phyloP scores from a whole-genome alignment of 2,329 filamentous ascomycete species.

The Monosporascus sp. region DNA sequence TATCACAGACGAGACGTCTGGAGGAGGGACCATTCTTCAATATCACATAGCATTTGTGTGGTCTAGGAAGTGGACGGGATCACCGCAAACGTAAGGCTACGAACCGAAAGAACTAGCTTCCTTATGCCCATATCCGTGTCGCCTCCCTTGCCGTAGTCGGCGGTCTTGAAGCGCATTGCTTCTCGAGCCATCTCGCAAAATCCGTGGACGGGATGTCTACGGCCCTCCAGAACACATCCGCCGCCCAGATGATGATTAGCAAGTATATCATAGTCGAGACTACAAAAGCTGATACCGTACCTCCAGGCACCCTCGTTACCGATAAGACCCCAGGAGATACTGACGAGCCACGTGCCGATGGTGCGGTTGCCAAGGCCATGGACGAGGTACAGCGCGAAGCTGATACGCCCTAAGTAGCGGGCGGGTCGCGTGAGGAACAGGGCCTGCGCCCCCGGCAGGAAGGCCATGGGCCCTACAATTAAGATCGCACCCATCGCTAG shows the following conservation, averaged over 20 bases:
- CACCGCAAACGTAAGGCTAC: background rate
- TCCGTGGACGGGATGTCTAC: constrained; percentile 22
- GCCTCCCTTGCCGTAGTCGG: background rate
- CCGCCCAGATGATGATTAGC: constrained; percentile 40
- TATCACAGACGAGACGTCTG: too few relatives aligned
- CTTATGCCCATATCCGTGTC: background rate
- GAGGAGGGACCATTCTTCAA: too few relatives aligned
- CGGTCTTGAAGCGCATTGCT: constrained; percentile 14
- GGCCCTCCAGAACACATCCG: constrained; percentile 42
- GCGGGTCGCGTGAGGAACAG: constrained; percentile 28
- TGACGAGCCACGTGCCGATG: constrained; percentile 20
- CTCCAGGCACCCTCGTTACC: constrained; percentile 23
- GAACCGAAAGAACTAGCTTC: background rate
- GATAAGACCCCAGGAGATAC: constrained; percentile 24
- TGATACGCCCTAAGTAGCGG: constrained; percentile 52
- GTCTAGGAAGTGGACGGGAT: too few relatives aligned
- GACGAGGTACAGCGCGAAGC: constrained; percentile 53
- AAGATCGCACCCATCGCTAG: constrained; percentile 29
- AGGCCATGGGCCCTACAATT: constrained; percentile 23
- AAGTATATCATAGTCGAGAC: constrained; percentile 20
- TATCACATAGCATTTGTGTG: too few relatives aligned
- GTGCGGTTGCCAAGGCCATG: constrained; percentile 39
- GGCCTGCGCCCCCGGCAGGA: constrained; percentile 19
- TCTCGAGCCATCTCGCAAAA: constrained; percentile 22
- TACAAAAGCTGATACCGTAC: constrained; percentile 20